phyloP scores from a whole-genome alignment of 164 flowering plant genomes.

The Piper longum region DNA sequence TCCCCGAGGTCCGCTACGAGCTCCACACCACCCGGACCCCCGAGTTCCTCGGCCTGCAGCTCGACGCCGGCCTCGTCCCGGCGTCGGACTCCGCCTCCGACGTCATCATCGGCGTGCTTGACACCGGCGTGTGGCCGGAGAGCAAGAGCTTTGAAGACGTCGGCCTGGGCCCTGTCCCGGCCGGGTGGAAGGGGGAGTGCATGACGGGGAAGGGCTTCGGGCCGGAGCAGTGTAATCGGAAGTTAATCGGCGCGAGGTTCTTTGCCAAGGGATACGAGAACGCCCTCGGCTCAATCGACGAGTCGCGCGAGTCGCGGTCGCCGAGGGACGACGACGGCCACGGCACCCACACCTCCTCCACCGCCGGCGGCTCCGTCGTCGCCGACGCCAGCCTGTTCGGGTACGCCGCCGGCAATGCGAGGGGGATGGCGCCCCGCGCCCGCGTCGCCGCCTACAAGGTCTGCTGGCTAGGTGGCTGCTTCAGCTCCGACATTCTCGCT shows the following conservation, averaged over 20 bases:
- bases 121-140: slow-evolving; percentile 93
- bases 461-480: slow-evolving; percentile 84
- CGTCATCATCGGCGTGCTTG: slow-evolving; percentile 66
- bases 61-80: slow-evolving; percentile 18
- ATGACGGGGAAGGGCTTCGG: slow-evolving; percentile 35
- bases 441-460: slow-evolving; percentile 72
- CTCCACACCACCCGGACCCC: slow-evolving; percentile 93
- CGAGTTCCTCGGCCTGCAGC: slow-evolving; percentile 58
- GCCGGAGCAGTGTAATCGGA: slow-evolving; percentile 45
- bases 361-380: slow-evolving; percentile 66
- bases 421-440: slow-evolving; percentile 77
- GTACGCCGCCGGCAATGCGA: slow-evolving; percentile 65
- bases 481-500: slow-evolving; percentile 54
- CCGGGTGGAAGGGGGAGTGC: slow-evolving; percentile 63
- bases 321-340: slow-evolving; percentile 90
- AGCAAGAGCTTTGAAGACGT: slow-evolving; percentile 44
- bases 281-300: slow-evolving; percentile 50
- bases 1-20: slow-evolving; percentile 44
- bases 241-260: slow-evolving; percentile 70
- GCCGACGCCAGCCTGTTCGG: slow-evolving; percentile 59
- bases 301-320: slow-evolving; percentile 51
- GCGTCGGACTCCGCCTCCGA: slow-evolving; percentile 27
- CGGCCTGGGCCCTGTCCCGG: slow-evolving; percentile 58
- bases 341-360: slow-evolving; percentile 80
- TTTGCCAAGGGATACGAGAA: slow-evolving; percentile 69